Percentiles rank a stretch among this genome's conserved stretches.
phyloP scores from a whole-genome alignment of 768 basidiomycete genomes.

The Exsudoporus frostii region DNA sequence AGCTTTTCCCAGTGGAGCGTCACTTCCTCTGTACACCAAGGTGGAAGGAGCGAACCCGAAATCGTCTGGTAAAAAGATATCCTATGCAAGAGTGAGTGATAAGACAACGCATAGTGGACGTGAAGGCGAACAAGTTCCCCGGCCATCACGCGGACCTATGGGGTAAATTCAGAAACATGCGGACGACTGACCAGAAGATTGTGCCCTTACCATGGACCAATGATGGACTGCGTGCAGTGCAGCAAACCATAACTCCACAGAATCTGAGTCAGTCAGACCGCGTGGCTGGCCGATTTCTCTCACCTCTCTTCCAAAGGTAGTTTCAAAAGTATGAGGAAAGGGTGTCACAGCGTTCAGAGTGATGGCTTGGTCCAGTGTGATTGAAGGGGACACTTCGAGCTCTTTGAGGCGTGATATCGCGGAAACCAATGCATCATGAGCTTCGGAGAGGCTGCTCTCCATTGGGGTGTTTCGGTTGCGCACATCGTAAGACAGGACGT shows the following conservation, averaged over 20 bases:
- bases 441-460: slow-evolving; percentile 65
- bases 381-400: slow-evolving; percentile 39
- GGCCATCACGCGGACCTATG: slow-evolving; percentile 75
- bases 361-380: slow-evolving; percentile 54
- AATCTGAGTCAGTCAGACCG: slow-evolving; percentile 1
- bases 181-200: neutral
- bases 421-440: slow-evolving; percentile 52
- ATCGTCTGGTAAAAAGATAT: slow-evolving; percentile 63
- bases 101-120: neutral
- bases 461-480: slow-evolving; percentile 79
- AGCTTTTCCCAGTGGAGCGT: slow-evolving; percentile 60
- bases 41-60: slow-evolving; percentile 90
- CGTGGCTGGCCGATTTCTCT: neutral
- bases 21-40: slow-evolving; percentile 67
- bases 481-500: slow-evolving; percentile 70
- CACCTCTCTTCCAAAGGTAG: slow-evolving; percentile 84
- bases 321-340: slow-evolving; percentile 66
- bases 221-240: slow-evolving; percentile 85
- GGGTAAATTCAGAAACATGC: slow-evolving; percentile 4
- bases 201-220: slow-evolving; percentile 74
- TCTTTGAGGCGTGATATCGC: slow-evolving; percentile 56
- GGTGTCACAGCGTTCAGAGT: slow-evolving; percentile 81
- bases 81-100: slow-evolving; percentile 38
- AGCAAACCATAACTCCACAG: slow-evolving; percentile 76
- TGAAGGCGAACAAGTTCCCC: slow-evolving; percentile 65